Conservation (phyloP, 805 yeast species). For the Myxozyma vanderwaltii region DNA sequence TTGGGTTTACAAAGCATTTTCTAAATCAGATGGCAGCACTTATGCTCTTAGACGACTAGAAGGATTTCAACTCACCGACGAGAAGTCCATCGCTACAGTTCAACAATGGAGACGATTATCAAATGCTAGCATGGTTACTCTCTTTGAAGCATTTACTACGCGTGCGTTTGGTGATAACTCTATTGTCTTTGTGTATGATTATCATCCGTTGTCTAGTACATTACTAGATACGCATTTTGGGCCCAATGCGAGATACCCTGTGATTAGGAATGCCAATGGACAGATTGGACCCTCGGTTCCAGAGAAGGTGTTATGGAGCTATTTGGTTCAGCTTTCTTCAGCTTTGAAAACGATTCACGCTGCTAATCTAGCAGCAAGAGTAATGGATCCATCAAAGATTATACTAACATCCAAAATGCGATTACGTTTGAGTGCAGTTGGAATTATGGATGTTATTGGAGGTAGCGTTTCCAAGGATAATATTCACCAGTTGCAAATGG, state of each 20-base stretch:
- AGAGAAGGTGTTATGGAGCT: slow-evolving; percentile 72
- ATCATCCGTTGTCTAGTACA: slow-evolving; percentile 74
- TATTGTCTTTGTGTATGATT: slow-evolving; percentile 79
- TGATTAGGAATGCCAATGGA: slow-evolving; percentile 43
- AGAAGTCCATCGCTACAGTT: slow-evolving; percentile 60
- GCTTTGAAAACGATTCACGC: slow-evolving; percentile 71
- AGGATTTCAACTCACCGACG: slow-evolving; percentile 55
- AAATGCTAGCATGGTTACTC: slow-evolving; percentile 61
- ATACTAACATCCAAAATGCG: slow-evolving; percentile 73
- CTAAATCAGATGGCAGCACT: slow-evolving; percentile 73
- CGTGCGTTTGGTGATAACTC: slow-evolving; percentile 82
- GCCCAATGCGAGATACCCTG: slow-evolving; percentile 44
- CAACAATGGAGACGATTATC: slow-evolving; percentile 64
- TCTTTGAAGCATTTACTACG: slow-evolving; percentile 83
- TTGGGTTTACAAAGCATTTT: slow-evolving; percentile 75
- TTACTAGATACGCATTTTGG: slow-evolving; percentile 68
- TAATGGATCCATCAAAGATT: slow-evolving; percentile 66
- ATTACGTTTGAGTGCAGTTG: slow-evolving; percentile 70
- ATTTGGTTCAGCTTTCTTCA: slow-evolving; percentile 70
- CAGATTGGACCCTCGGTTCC: slow-evolving; percentile 47
- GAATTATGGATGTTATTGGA: slow-evolving; percentile 63
- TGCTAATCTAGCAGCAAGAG: slow-evolving; percentile 62
- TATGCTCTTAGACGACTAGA: slow-evolving; percentile 79
- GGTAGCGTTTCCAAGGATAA: slow-evolving; percentile 37
- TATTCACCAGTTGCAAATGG: slow-evolving; percentile 47